Base-by-base conservation (phyloP, 2,329 filamentous ascomycete species). In the Rhynchosporium graminicola region DNA sequence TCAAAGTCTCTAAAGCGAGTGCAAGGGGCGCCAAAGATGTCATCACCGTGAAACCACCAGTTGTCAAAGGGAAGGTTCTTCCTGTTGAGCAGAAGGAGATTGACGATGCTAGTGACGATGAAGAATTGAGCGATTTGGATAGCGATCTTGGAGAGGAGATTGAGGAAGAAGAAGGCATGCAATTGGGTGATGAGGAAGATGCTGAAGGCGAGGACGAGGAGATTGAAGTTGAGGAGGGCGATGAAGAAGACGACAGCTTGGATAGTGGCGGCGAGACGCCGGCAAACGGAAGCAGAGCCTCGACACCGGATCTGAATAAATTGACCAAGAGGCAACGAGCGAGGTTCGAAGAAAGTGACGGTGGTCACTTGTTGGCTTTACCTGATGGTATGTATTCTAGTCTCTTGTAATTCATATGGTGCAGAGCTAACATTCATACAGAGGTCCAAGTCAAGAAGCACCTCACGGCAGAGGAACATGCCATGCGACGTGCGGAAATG, bases 401-500 rank as follows among this genome's bases (percentile, higher is more conserved):
- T 40, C 26, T 13, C 33, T 28, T 38, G 31, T 31, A 45, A 46
- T 31, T 48, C 20, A 20, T 36, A 9, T 5, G 1, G 20, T 26
- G 1, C 12, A 36, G 26, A 57, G 51, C 64, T 71, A 68, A 74
- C 61, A 55, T 13, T 9, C 29, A 38, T 48, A 20, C 38, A 61
- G 59, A 61, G 45, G 86, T 86, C n/a, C 86, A 88, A 76, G 84
- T 87, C 73, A 88, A 89, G 76, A 89, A 90, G 71, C 85, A 89
- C 68, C 78, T 91, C 55, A 90, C 88, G 0, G 87, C 86, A 0
- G 88, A 90, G 72, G 88, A 91, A 71, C 86, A 89, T 71, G 86
- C 86, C 52, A 89, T 90, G 84, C 83, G 88, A 55, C 80, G 88
- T 60, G 85, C 87, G 7, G 88, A 91, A 73, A 91, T 91, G 87